Evolutionary conservation across 768 basidiomycete genomes (phyloP), one percentile per base, ranked within the genome.

Genomic region (Kwoniella botswanensis): DNA sequence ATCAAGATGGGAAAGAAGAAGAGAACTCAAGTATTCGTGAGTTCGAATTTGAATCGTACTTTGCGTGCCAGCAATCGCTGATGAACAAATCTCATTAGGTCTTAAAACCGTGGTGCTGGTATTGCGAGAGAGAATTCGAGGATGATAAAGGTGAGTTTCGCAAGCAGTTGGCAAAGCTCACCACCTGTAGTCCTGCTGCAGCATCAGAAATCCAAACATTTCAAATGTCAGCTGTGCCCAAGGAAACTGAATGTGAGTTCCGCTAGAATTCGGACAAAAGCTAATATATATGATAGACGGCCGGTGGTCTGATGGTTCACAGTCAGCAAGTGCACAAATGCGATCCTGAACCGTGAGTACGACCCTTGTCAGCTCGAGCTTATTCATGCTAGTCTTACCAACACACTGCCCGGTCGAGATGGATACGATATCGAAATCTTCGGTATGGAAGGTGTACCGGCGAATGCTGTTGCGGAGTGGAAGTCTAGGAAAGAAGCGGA

Each of bases 131-230:
- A 82, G 96, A 97, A 85, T 99, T 99, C 78, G 95, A 98, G 85
- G 97, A 99, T 88, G 95, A 98, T 85, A 98, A 98, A 86, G 95
- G 95, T 93, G 59, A 21, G 86, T 85, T 85, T 11, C n/a, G 26
- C 18, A 43, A 44, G 46, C 55, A n/a, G n/a, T 7, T 18, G 13
- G 22, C 44, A 50, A 17, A 29, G 26, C 53, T 63, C 57, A 26
- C 7, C 21, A 9, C 58, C 46, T 68, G 9, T 78, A 94, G 97
- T 99, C 75, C 88, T 99, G 73, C 93, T 98, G 90, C 94, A 97
- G 84, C 96, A 99, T 84, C 96, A 99, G 82, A 98, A 98, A 85
- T 96, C 97, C 13, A 99, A 99, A 84, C 96, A 98, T 82, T 99
- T 98, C 88, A 97, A 97, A 84, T 98, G 97, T 79, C 90, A 90